Conservation (phyloP, 2,329 filamentous ascomycete species). For the Xylaria sp. region DNA sequence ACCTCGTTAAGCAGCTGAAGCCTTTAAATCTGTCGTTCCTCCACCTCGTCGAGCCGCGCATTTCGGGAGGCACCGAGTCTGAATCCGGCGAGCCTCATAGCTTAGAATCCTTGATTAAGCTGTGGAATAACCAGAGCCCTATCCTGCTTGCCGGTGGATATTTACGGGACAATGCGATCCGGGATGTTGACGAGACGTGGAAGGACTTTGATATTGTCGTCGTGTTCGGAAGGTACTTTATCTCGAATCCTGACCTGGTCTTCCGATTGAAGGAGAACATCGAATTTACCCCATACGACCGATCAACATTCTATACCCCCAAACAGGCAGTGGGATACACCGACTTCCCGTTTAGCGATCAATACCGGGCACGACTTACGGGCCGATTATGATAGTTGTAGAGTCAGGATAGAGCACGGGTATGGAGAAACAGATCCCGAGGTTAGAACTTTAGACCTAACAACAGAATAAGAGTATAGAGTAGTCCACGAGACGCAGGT, state of each 20-base stretch:
- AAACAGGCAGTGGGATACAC: constrained; percentile 38
- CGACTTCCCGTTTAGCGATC: constrained; percentile 39
- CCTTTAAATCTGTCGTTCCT: constrained; percentile 65
- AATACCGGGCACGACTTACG: constrained; percentile 12
- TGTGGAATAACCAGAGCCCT: constrained; percentile 57
- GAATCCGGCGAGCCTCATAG: constrained; percentile 51
- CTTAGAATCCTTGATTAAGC: constrained; percentile 57
- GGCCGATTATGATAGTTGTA: neutral
- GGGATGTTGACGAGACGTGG: constrained; percentile 54
- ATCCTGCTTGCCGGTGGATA: constrained; percentile 60
- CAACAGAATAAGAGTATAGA: neutral
- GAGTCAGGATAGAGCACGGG: neutral
- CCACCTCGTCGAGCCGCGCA: constrained; percentile 66
- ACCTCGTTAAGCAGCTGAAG: constrained; percentile 62
- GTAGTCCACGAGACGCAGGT: too few relatives aligned
- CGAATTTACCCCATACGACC: constrained; percentile 56
- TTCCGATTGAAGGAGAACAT: constrained; percentile 57
- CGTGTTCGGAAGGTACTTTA: constrained; percentile 61
- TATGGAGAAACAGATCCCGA: neutral
- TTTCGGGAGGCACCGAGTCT: constrained; percentile 53
- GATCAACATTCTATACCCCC: constrained; percentile 55
- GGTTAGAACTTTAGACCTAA: neutral
- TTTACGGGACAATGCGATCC: constrained; percentile 50
- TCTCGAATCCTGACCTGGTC: constrained; percentile 60
- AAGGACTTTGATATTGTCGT: constrained; percentile 55